Evolutionary conservation across 352 stramenopile species (phyloP).

Genomic region (Phytophthora tentaculata): DNA sequence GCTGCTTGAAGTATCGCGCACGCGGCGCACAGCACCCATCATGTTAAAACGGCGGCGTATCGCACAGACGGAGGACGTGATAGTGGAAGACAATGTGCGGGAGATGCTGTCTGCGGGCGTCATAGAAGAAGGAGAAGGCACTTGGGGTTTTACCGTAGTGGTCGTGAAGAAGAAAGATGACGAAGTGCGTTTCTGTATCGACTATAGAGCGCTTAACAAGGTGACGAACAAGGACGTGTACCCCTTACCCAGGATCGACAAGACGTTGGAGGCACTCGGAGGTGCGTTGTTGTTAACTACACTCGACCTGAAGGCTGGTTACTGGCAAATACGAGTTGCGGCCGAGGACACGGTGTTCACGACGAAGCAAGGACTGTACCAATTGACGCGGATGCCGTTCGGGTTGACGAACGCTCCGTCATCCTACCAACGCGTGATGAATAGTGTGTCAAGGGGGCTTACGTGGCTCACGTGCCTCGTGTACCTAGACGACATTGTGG

Average conservation of each 20-base stretch:
- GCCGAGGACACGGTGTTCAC: not conserved
- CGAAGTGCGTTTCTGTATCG: not conserved
- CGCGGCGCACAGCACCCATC: too few species aligned
- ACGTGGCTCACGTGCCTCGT: not conserved
- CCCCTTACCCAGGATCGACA: not conserved
- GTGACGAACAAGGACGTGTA: not conserved
- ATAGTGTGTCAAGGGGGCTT: not conserved
- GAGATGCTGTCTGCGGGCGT: not conserved
- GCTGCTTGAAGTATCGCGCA: too few species aligned
- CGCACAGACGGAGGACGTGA: not conserved
- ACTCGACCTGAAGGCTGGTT: too few species aligned
- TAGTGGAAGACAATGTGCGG: not conserved
- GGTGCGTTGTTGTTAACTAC: too few species aligned
- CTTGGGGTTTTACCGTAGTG: not conserved
- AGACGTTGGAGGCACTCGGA: too few species aligned
- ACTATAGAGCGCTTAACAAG: not conserved
- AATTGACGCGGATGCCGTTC: not conserved
- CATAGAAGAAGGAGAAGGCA: conserved; percentile 5
- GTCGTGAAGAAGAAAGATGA: not conserved
- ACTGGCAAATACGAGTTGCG: too few species aligned
- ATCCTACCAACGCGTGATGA: not conserved
- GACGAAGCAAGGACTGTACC: not conserved
- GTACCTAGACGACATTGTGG: not conserved
- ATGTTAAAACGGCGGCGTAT: not conserved
- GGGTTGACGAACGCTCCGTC: not conserved